phyloP scores from a whole-genome alignment of 2,329 filamentous ascomycete species.

The Nothophoma quercina region DNA sequence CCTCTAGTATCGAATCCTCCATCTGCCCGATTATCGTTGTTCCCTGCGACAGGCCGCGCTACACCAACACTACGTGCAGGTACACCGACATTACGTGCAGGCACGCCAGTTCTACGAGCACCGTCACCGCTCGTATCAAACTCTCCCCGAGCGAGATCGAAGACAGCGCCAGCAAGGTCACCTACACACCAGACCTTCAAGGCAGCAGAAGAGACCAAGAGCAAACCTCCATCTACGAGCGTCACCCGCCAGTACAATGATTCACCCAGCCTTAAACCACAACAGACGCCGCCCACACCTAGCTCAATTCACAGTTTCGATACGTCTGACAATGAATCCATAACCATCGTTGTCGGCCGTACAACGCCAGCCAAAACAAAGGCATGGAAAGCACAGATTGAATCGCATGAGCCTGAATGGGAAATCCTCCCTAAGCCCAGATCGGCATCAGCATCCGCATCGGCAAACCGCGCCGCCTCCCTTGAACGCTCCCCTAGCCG shows the following conservation, averaged over 20 bases:
- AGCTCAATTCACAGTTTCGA: constrained; percentile 40
- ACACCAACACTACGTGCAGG: constrained; percentile 14
- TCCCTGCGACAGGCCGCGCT: constrained; percentile 36
- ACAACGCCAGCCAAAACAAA: constrained; percentile 18
- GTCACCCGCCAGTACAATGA: constrained; percentile 12
- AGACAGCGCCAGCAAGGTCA: constrained; percentile 40
- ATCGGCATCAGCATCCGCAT: constrained; percentile 12
- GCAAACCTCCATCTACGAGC: constrained; percentile 12
- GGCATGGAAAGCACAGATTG: constrained; percentile 31
- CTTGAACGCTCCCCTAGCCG: constrained; percentile 13
- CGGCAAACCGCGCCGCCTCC: constrained; percentile 3
- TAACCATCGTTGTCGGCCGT: constrained; percentile 36
- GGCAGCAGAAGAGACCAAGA: constrained; percentile 7
- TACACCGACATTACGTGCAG: constrained; percentile 16
- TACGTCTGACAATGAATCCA: constrained; percentile 36
- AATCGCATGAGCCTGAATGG: constrained; percentile 42
- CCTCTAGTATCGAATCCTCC: constrained; percentile 38
- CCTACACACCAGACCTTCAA: constrained; percentile 37
- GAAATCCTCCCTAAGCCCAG: constrained; percentile 34
- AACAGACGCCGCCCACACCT: constrained; percentile 33
- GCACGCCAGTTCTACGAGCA: constrained; percentile 24
- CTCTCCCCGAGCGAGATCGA: constrained; percentile 33
- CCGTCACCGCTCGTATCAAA: constrained; percentile 36
- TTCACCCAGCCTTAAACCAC: constrained; percentile 23
- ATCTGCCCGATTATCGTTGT: constrained; percentile 42